Evolutionary conservation across 2,329 filamentous ascomycete species (phyloP).

Genomic region (Curvularia spicifera): DNA sequence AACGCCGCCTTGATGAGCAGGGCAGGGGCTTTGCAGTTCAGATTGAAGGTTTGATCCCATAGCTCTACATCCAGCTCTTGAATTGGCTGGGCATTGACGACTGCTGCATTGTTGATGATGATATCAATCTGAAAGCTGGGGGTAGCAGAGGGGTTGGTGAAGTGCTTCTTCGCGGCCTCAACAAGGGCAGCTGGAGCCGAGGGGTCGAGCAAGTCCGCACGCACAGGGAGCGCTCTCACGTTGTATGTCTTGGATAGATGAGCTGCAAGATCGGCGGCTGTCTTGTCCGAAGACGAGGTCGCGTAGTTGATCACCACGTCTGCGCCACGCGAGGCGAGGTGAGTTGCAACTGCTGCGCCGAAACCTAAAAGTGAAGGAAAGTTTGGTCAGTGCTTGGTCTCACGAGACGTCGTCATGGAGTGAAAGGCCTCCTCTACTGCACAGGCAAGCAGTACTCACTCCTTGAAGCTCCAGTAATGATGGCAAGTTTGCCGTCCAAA

Average conservation of each 20-base stretch:
- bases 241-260: constrained; percentile 17
- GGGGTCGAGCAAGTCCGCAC: constrained; percentile 13
- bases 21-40: constrained; percentile 16
- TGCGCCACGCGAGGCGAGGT: constrained; percentile 13
- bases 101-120: constrained; percentile 14
- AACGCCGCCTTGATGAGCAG: constrained; percentile 13
- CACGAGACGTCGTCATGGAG: not conserved
- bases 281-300: constrained; percentile 8
- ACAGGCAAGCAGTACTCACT: constrained; percentile 1
- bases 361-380: constrained; percentile 8
- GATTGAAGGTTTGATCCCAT: constrained; percentile 16
- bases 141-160: constrained; percentile 7
- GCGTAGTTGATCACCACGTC: constrained; percentile 17
- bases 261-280: constrained; percentile 9
- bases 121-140: constrained; percentile 15
- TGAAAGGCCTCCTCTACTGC: not conserved
- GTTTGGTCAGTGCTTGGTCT: constrained; percentile 1
- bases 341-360: constrained; percentile 14
- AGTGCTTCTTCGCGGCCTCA: constrained; percentile 12
- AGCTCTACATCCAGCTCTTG: constrained; percentile 13
- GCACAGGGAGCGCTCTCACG: constrained; percentile 13
- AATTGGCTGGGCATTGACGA: constrained; percentile 15
- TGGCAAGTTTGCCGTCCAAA: constrained; percentile 17
- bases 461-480: constrained; percentile 14
- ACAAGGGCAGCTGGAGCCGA: constrained; percentile 13